These are phyloP conservation scores for Coccinonectria pachysandricola DNA, from an alignment of 2,329 filamentous ascomycete species.

Conservation along the genomic window DNA sequence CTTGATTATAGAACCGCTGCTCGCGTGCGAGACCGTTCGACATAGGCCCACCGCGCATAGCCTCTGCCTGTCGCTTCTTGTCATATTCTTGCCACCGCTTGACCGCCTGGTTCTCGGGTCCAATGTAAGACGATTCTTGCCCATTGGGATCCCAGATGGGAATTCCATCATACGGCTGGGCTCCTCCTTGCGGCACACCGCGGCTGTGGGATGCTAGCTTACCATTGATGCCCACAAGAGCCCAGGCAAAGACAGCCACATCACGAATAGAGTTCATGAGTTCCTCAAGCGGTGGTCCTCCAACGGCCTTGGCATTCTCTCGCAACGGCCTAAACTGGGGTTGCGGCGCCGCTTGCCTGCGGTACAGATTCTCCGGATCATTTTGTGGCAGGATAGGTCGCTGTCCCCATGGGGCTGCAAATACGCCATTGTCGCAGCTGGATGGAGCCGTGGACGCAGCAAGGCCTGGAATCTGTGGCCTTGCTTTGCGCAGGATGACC, in stretches of 20 bases:
- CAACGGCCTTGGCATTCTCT: constrained; percentile 33
- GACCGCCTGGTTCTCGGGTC: constrained; percentile 17
- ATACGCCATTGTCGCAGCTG: constrained; percentile 52
- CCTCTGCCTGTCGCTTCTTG: constrained; percentile 3
- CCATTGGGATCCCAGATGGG: constrained; percentile 17
- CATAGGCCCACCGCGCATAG: constrained; percentile 2
- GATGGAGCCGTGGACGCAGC: constrained; percentile 36
- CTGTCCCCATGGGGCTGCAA: constrained; percentile 70
- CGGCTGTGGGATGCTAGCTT: constrained; percentile 54
- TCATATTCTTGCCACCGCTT: constrained; percentile 10
- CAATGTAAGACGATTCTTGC: constrained; percentile 9
- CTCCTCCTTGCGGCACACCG: constrained; percentile 53
- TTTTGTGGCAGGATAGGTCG: constrained; percentile 48
- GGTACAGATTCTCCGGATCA: constrained; percentile 23
- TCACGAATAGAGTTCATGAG: constrained; percentile 76
- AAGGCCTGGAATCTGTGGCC: constrained; percentile 54
- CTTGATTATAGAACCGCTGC: no score
- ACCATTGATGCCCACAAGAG: constrained; percentile 69
- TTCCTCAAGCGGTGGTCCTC: constrained; percentile 46
- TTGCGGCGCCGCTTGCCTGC: constrained; percentile 23
- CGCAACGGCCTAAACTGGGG: constrained; percentile 35
- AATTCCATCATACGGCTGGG: constrained; percentile 37
- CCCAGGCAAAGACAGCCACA: constrained; percentile 83
- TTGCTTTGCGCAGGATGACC: constrained; percentile 65
- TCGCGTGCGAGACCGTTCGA: no score